Conservation (phyloP, 192 early-diverging fungal genomes). For the Backusella morwellensis region DNA sequence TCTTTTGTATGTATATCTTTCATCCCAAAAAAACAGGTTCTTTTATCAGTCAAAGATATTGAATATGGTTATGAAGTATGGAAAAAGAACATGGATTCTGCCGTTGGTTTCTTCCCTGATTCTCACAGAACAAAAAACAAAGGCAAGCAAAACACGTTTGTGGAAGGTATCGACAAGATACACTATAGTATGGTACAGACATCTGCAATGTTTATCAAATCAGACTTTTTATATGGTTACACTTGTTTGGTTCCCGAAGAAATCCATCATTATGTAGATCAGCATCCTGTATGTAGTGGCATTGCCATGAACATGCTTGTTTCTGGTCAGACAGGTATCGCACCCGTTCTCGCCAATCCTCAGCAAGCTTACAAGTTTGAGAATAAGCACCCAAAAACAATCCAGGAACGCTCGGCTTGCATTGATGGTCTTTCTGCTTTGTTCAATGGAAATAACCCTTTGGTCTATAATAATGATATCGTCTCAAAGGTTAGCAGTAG, state of each 20-base stretch:
- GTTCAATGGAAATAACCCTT: background rate
- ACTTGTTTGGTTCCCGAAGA: constrained; percentile 23
- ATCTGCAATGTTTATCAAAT: constrained; percentile 22
- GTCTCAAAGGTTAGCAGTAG: background rate
- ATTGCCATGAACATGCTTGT: constrained; percentile 31
- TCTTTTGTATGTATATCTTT: background rate
- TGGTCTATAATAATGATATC: background rate
- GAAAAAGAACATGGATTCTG: background rate
- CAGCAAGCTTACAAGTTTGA: background rate
- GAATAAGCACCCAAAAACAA: background rate
- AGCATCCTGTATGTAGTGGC: constrained; percentile 15
- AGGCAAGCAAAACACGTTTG: background rate
- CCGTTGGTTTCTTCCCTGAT: constrained; percentile 7
- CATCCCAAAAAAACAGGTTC: background rate
- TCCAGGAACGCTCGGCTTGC: background rate
- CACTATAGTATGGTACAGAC: constrained; percentile 28
- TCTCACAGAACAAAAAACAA: constrained; percentile 2
- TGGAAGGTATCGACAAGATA: background rate
- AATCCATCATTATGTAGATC: constrained; percentile 27
- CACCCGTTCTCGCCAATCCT: constrained; percentile 17
- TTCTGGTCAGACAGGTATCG: constrained; percentile 16
- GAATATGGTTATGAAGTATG: constrained; percentile 6
- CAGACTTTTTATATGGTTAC: constrained; percentile 30
- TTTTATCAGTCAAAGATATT: background rate
- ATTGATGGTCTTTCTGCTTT: background rate